phyloP scores from a whole-genome alignment of 352 stramenopile genomes.

The Phytopythium litorale region DNA sequence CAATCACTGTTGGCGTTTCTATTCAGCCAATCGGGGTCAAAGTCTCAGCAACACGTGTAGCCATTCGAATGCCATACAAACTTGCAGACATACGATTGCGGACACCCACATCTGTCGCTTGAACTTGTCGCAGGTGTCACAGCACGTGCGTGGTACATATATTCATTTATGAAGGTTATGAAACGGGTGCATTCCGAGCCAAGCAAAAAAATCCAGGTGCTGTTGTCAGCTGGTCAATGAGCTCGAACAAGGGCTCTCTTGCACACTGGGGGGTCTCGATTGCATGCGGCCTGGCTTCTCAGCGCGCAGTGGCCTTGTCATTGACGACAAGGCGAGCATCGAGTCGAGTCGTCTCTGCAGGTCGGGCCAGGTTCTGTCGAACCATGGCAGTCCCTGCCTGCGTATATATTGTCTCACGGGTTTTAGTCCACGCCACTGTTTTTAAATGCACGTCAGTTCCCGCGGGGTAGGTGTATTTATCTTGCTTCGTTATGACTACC shows the following conservation, averaged over 20 bases:
- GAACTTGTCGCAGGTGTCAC: slow-evolving; percentile 3
- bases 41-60: not conserved
- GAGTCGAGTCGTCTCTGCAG: too few relatives aligned
- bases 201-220: not conserved
- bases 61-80: not conserved
- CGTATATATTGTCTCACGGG: not conserved
- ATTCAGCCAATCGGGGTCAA: not conserved
- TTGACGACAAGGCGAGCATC: too few relatives aligned
- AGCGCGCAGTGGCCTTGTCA: too few relatives aligned
- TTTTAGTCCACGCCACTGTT: not conserved
- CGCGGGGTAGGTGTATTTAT: not conserved
- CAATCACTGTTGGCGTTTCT: not conserved
- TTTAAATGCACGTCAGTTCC: not conserved
- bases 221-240: not conserved
- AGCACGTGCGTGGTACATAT: not conserved
- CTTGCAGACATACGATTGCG: not conserved
- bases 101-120: not conserved
- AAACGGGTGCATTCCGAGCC: not conserved
- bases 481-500: not conserved
- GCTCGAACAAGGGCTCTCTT: not conserved
- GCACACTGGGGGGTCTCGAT: not conserved
- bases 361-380: too few relatives aligned
- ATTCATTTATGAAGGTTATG: not conserved
- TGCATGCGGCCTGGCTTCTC: not conserved
- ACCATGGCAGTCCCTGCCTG: not conserved